Evolutionary conservation across 345 rosid species (phyloP).

Genomic region (Dipteronia sinensis): DNA sequence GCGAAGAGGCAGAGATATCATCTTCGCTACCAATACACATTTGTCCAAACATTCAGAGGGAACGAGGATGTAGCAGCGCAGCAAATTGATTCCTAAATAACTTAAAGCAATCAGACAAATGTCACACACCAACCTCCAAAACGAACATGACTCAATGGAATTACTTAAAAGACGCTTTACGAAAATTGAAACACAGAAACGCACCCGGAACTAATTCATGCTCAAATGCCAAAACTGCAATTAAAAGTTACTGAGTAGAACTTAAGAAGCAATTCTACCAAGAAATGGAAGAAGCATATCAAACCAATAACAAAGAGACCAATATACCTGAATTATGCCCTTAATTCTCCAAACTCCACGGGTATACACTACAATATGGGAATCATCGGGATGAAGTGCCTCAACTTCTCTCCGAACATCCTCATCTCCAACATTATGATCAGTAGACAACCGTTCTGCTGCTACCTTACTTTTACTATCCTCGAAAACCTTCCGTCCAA

Average conservation of each 20-base stretch:
- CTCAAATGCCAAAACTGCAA: not conserved
- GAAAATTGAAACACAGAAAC: not conserved
- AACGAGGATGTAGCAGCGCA: too few species aligned
- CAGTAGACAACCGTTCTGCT: conserved; percentile 90
- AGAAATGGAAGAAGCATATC: not conserved
- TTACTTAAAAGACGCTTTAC: not conserved
- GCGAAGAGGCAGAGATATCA: not conserved
- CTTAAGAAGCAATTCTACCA: not conserved
- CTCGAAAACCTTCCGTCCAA: conserved; percentile 57
- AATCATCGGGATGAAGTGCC: conserved; percentile 96
- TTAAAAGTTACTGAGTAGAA: not conserved
- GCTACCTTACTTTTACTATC: conserved; percentile 44
- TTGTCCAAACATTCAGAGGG: not conserved
- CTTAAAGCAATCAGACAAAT: not conserved
- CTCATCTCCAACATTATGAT: conserved; percentile 92
- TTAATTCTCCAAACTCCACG: conserved; percentile 99
- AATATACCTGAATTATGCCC: conserved; percentile 91
- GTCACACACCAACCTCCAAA: not conserved
- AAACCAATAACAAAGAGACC: not conserved
- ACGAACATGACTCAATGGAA: not conserved
- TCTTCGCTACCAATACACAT: not conserved
- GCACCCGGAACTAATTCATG: not conserved
- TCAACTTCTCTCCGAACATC: conserved; percentile 93
- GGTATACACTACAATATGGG: conserved; percentile 73
- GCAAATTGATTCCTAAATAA: not conserved